Conservation (phyloP, 768 basidiomycete genomes). For the Cantharellus cinnabarinus region DNA sequence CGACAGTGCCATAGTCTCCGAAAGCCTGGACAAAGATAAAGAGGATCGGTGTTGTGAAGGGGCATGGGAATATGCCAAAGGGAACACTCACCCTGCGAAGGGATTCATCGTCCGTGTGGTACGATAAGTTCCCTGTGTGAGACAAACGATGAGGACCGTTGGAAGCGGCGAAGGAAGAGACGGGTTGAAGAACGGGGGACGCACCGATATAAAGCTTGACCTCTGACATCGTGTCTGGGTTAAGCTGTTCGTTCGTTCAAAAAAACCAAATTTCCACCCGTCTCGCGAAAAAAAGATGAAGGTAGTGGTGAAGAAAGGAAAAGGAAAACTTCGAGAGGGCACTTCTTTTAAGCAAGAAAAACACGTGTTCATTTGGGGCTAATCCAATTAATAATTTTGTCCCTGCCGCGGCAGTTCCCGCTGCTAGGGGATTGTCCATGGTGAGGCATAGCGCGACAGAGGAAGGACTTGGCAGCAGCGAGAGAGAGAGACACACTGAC, state of each 20-base stretch:
- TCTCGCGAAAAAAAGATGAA: no score
- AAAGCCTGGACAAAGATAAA: neutral
- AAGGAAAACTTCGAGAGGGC: no score
- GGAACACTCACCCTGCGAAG: neutral
- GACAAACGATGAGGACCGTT: neutral
- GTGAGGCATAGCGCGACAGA: no score
- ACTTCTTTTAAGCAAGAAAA: no score
- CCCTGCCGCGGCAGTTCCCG: no score
- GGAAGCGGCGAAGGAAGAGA: neutral
- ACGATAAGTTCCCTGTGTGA: neutral
- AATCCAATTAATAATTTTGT: no score
- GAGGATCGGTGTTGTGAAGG: neutral
- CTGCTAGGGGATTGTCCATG: no score
- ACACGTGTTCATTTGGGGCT: no score
- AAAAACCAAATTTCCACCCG: no score
- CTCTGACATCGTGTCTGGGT: neutral
- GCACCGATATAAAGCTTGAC: neutral
- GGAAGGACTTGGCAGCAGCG: no score
- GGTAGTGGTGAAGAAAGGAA: no score
- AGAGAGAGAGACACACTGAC: no score
- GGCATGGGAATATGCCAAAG: neutral
- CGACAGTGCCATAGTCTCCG: neutral
- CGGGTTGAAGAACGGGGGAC: neutral
- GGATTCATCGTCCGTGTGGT: neutral
- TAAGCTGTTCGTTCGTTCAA: neutral